These are phyloP conservation scores for Musa itinerans DNA, from an alignment of 176 grass and related monocot genomes.

Conservation along the genomic window DNA sequence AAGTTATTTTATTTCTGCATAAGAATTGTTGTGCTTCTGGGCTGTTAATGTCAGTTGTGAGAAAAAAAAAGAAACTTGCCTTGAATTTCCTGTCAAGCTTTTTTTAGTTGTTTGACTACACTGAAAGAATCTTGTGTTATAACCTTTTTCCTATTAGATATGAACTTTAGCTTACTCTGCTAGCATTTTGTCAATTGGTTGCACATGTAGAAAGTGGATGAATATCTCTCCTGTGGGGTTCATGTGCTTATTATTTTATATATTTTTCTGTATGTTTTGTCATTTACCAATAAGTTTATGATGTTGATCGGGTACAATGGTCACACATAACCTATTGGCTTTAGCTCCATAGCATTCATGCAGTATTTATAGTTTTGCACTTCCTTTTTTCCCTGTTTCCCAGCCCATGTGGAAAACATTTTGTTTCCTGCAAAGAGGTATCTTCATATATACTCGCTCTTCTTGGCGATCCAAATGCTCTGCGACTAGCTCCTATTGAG, in stretches of 20 bases:
- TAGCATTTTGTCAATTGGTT: too few species aligned
- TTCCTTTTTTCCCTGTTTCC: slow-evolving; percentile 24
- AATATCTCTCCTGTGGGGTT: not conserved
- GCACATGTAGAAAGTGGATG: not conserved
- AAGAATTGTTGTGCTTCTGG: too few species aligned
- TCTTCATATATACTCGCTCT: slow-evolving; percentile 75
- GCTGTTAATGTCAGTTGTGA: too few species aligned
- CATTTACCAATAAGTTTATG: too few species aligned
- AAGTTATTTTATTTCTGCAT: too few species aligned
- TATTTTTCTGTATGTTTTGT: too few species aligned
- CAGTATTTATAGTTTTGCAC: not conserved
- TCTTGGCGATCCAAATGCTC: slow-evolving; percentile 60
- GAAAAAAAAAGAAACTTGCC: too few species aligned
- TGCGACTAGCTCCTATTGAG: slow-evolving; percentile 25
- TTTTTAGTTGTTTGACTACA: too few species aligned
- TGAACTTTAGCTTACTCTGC: too few species aligned
- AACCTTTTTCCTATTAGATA: too few species aligned
- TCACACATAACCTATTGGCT: not conserved
- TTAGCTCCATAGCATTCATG: not conserved
- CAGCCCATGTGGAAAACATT: slow-evolving; percentile 74
- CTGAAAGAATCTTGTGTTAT: too few species aligned
- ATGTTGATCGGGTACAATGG: not conserved
- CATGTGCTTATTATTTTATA: not conserved
- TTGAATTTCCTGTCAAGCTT: too few species aligned
- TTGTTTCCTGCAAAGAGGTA: slow-evolving; percentile 76